Evolutionary conservation across 2,329 filamentous ascomycete genomes (phyloP).

Genomic region (Venturiaceae sp.): DNA sequence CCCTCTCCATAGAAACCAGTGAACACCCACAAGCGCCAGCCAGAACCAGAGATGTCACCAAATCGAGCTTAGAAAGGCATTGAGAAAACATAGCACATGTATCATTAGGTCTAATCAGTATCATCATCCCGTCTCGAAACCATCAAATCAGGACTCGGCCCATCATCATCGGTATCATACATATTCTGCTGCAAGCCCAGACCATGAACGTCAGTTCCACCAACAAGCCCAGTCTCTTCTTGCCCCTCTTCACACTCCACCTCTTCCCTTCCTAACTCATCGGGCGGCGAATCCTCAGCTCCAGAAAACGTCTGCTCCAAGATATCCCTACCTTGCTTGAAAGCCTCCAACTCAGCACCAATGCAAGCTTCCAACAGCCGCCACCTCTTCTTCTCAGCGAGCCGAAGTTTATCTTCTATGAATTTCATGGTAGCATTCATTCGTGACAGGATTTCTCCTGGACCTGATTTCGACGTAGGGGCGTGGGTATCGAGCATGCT

Average conservation of each 20-base stretch:
- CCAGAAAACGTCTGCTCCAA: slow-evolving; percentile 31
- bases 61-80: too few species aligned
- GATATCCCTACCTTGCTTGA: slow-evolving; percentile 49
- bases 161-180: slow-evolving; percentile 31
- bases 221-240: slow-evolving; percentile 12
- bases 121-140: slow-evolving; percentile 27
- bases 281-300: background rate
- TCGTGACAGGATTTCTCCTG: slow-evolving; percentile 34
- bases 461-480: slow-evolving; percentile 9
- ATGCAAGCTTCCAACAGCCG: slow-evolving; percentile 67
- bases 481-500: slow-evolving; percentile 12
- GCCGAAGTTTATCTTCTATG: slow-evolving; percentile 43
- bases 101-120: slow-evolving; percentile 5
- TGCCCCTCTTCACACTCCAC: background rate
- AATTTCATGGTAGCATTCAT: slow-evolving; percentile 48
- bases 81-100: too few species aligned
- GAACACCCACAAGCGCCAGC: too few species aligned
- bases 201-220: slow-evolving; percentile 8
- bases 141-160: slow-evolving; percentile 38
- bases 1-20: too few species aligned
- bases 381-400: slow-evolving; percentile 56
- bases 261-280: background rate
- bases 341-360: slow-evolving; percentile 62
- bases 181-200: background rate
- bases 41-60: too few species aligned